Base-by-base conservation (phyloP, 2,329 filamentous ascomycete genomes). In the Metarhizium anisopliae region DNA sequence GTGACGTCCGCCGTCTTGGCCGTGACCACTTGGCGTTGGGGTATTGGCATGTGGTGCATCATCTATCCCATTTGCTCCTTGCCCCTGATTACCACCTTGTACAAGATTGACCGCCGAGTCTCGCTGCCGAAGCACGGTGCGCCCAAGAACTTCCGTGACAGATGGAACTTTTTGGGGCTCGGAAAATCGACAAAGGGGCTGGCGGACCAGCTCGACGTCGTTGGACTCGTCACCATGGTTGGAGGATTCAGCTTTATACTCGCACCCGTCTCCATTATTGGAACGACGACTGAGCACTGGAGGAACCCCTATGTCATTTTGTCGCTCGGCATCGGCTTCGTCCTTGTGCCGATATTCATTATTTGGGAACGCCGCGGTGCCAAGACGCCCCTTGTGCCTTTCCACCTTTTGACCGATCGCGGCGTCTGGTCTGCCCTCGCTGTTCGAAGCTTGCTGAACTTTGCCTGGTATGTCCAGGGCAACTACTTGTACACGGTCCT, bases 11-110 rank as follows among this genome's bases (percentile, higher is more conserved):
- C 78, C 0, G 79, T 85, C 0, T 63, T 85, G 20, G 61, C 56
- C 0, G 65, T 63, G 2, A 79, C 79, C 0, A 76, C 72, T 2
- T 86, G 83, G 83, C 69, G 76, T 56, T 85, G 82, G 81, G 83
- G 83, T 14, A 74, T 83, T 29, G 83, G 82, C 59, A 85, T 86
- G 81, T 86, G 80, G 74, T 75, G 74, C 50, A 78, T 85, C 59
- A 81, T 85, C 52, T 84, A 81, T 62, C 78, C 82, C 1, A 70
- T 81, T 7, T 78, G 77, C 55, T 74, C 78, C 0, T 57, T 84
- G 4, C 82, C 83, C 1, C 71, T 86, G 0, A 68, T 85, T 18
- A 59, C 71, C 0, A 74, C 76, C 0, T 70, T 72, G 0, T 68
- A 69, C 52, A 61, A 62, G 3, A 62, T 72, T 11, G 68, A 70